Base-by-base conservation (phyloP, 148 eudicot genomes). In the Fagopyrum homotropicum region DNA sequence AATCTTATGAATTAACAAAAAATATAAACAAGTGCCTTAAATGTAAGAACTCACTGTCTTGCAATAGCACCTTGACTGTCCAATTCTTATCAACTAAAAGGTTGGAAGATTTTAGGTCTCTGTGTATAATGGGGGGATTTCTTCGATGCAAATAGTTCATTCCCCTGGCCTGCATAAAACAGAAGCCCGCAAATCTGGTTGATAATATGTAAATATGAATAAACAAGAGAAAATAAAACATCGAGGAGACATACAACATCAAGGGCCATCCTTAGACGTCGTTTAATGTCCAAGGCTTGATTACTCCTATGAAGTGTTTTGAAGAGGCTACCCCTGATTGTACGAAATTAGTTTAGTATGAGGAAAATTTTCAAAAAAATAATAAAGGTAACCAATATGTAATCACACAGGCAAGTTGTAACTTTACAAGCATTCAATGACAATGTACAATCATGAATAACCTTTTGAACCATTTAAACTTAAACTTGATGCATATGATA, bases 91-190 rank as follows among this genome's bases (percentile, higher is more conserved):
- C 96, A 60, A 90, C 93, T 40, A 93, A 87, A 54, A 90, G 86
- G 77, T 90, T 93, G 7, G 98, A 93, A 61, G 98, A 87, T 83
- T 93, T 93, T 59, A 93, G 81, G 79, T 93, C 98, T 72, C 96
- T 83, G 71, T 93, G 98, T 45, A 93, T 83, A 68, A 93, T 90
- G 11, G 98, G 98, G n/a, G 98, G 96, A 80, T 89, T 86, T 78
- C 96, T 81, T 72, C 85, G 92, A 79, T 93, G 98, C 85, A 93
- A 83, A 83, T 93, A 93, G 77, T 90, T 90, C 98, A 93, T 90
- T 44, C 96, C 98, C 76, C 92, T 87, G 16, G 92, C 93, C 98
- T 90, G 84, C 77, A 81, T 75, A 51, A 77, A 63, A 57, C 11
- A 50, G 76, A 43, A 69, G 11, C 16, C 19, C 29, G 60, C 43